Base-by-base conservation (phyloP, 352 stramenopile genomes). In the Pythium biforme region DNA sequence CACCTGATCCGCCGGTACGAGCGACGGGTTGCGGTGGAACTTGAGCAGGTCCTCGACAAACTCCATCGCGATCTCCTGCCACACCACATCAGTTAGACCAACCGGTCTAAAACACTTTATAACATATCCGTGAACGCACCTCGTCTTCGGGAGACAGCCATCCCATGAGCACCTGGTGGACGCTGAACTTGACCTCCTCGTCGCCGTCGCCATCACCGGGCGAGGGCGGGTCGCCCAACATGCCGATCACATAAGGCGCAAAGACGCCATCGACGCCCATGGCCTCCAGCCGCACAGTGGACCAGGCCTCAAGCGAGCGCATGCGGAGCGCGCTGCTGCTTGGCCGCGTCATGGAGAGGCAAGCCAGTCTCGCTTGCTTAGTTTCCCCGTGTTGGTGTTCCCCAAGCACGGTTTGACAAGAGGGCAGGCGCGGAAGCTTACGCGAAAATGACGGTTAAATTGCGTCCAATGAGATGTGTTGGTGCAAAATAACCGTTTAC, bases 101-200 rank as follows among this genome's bases (percentile, higher is more conserved):
- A 3, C 7, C 2, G 15, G 5, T 34, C 10, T 34, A 34, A 4
- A 4, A 34, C 29, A 10, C 4, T 34, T 10, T 34, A 34, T 10
- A 34, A 10, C 4, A 34, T 10, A 34, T 34, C 29, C 10, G 22
- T 20, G 9, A 20, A 55, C 53, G 26, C 43, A 88, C 80, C 70
- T 90, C 83, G 69, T 92, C 79, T 58, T 92, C 83, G 9, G 79
- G 78, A 12, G 81, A 75, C 10, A 94, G 62, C 83, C 83, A 94
- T 58, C 83, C 85, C 83, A 92, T 92, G 64, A 94, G 75, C 65
- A 94, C 79, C 55, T 92, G 75, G 65, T 92, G 79, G 37, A 92
- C 82, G 61, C 84, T 88, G 70, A 82, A 81, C 61, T 79, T 83
- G 57, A 83, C 74, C 43, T 88, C 79, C 11, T 79, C 59, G 62